Conservation (phyloP, 164 flowering plant species). For the Tinospora cordifolia region DNA sequence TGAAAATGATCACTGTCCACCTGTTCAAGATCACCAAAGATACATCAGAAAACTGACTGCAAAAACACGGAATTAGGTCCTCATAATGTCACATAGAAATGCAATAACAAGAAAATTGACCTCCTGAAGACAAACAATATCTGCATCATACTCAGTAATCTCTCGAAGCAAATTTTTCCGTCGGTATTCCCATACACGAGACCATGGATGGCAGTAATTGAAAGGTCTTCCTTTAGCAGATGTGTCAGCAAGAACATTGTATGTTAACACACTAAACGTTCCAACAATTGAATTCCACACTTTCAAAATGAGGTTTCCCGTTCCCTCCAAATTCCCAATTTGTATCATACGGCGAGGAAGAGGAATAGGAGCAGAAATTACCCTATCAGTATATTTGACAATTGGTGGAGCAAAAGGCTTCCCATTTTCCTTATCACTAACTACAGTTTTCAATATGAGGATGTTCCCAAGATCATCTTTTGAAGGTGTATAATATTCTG, state of each 20-base stretch:
- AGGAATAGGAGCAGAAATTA: slow-evolving; percentile 25
- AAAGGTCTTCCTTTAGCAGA: slow-evolving; percentile 14
- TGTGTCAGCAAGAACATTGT: slow-evolving; percentile 37
- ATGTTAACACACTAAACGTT: slow-evolving; percentile 38
- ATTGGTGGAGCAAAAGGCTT: slow-evolving; percentile 4
- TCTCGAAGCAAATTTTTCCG: slow-evolving; percentile 39
- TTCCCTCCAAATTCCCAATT: slow-evolving; percentile 6
- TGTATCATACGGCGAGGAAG: slow-evolving; percentile 28
- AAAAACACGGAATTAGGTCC: neutral
- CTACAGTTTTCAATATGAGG: slow-evolving; percentile 31
- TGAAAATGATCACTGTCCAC: slow-evolving; percentile 58
- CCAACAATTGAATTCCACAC: neutral
- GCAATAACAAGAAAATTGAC: slow-evolving; percentile 18
- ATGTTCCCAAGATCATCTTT: slow-evolving; percentile 26
- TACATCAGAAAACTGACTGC: neutral
- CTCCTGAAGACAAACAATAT: slow-evolving; percentile 62
- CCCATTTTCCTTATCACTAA: slow-evolving; percentile 15
- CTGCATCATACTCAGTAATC: slow-evolving; percentile 41
- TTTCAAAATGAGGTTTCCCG: slow-evolving; percentile 8
- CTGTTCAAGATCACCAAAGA: slow-evolving; percentile 25
- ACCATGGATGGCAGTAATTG: slow-evolving; percentile 40
- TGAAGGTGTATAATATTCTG: slow-evolving; percentile 32
- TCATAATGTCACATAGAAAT: neutral
- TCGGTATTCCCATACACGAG: slow-evolving; percentile 50
- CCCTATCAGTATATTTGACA: slow-evolving; percentile 24